A percentile compares a stretch with the other conserved stretches of the same genome.
Conservation (phyloP, 2,329 filamentous ascomycete genomes). For the Juglanconis sp. region DNA sequence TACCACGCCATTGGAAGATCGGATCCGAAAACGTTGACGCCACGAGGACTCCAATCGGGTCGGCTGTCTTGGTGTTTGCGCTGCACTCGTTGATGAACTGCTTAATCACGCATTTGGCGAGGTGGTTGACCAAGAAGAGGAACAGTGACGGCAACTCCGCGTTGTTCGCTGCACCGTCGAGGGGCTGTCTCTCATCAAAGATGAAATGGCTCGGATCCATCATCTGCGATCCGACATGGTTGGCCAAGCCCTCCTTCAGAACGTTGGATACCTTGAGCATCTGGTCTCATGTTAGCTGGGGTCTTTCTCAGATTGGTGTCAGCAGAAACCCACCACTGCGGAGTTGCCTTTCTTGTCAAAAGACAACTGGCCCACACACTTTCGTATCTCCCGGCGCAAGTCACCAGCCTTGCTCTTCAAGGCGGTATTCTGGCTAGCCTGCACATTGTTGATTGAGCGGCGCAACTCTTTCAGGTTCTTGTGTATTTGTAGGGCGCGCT, state of each 20-base stretch:
- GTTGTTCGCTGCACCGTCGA: constrained; percentile 40
- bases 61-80: constrained; percentile 58
- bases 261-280: constrained; percentile 46
- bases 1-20: constrained; percentile 61
- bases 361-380: constrained; percentile 69
- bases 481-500: constrained; percentile 59
- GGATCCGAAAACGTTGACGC: constrained; percentile 66
- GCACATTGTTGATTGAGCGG: constrained; percentile 39
- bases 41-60: constrained; percentile 68
- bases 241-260: constrained; percentile 49
- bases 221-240: constrained; percentile 42
- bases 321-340: constrained; percentile 35
- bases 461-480: constrained; percentile 61
- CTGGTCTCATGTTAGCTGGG: constrained; percentile 26
- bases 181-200: constrained; percentile 36
- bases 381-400: constrained; percentile 68
- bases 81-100: constrained; percentile 64
- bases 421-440: constrained; percentile 51
- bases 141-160: constrained; percentile 56
- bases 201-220: constrained; percentile 54
- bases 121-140: constrained; percentile 70
- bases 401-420: constrained; percentile 68
- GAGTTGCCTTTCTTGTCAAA: constrained; percentile 38
- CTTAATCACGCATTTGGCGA: constrained; percentile 64
- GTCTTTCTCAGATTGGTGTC: constrained; percentile 8